phyloP scores from a whole-genome alignment of 2,329 filamentous ascomycete genomes.

The Alternaria tenuissima region DNA sequence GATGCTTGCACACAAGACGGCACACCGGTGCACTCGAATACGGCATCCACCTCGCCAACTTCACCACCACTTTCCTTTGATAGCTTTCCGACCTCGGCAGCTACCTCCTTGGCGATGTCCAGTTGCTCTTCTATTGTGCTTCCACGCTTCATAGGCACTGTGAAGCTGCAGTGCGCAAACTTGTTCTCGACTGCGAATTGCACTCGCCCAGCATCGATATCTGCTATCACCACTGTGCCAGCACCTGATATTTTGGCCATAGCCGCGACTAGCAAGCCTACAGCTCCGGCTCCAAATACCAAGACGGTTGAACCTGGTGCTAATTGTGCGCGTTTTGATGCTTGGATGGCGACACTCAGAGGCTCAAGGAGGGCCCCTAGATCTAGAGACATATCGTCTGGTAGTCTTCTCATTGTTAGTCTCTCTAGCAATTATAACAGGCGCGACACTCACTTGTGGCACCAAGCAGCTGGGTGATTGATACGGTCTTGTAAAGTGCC shows the following conservation, averaged over 20 bases:
- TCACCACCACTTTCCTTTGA: constrained; percentile 40
- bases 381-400: constrained; percentile 61
- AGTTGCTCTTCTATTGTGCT: constrained; percentile 63
- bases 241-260: constrained; percentile 64
- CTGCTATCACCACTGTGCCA: constrained; percentile 65
- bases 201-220: constrained; percentile 66
- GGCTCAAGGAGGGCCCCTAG: constrained; percentile 68
- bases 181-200: constrained; percentile 63
- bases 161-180: constrained; percentile 58
- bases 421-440: not conserved
- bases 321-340: constrained; percentile 62
- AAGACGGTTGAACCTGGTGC: constrained; percentile 60
- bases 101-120: constrained; percentile 60
- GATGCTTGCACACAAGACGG: constrained; percentile 77
- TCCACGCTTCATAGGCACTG: constrained; percentile 57
- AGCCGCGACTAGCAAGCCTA: constrained; percentile 66
- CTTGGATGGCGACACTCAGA: constrained; percentile 68
- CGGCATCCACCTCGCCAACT: constrained; percentile 68
- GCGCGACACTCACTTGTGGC: constrained; percentile 57
- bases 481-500: constrained; percentile 70
- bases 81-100: constrained; percentile 53
- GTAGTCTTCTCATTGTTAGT: constrained; percentile 51
- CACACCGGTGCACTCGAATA: constrained; percentile 81
- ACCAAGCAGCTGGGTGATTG: constrained; percentile 68
- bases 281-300: constrained; percentile 69